Base-by-base conservation (phyloP, 768 basidiomycete genomes). In the Lactarius vividus region DNA sequence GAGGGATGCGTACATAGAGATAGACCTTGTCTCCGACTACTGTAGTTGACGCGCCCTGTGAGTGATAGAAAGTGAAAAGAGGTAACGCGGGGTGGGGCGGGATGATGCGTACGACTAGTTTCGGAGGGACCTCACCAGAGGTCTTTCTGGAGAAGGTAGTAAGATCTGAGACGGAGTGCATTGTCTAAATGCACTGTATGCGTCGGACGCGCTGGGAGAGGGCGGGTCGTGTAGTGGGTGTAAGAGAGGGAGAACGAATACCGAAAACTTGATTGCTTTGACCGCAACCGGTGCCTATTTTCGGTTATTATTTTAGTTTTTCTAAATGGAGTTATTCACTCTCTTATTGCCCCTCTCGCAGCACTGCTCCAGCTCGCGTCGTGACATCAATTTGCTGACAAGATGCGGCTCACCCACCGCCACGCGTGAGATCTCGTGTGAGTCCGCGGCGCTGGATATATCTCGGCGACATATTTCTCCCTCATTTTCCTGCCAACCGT, bases 121-220 rank as follows among this genome's bases (percentile, higher is more conserved):
- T 92, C 53, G 91, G 87, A 13, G 94, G 94, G 26, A 94, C 88
- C 83, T 93, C 88, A 55, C 94, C 94, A 0, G 83, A 84, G 0
- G 94, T 92, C 75, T 88, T 88, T 68, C 90, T 84, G 74, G 89
- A 90, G 73, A 86, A 91, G 1, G 93, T 94, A 11, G 92, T 94
- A 72, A 96, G 81, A 78, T 95, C 93, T 72, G 92, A 92, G 70
- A 95, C 92, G 58, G 92, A 92, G 74, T 93, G 91, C 84, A 84
- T 85, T 28, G 23, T 13, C 49, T 29, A 52, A 10, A 57, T 53
- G 65, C 61, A 58, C 65, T 10, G 16, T 4, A 28, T 49, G 55
- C 55, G 60, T 29, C 39, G 28, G 55, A 53, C 53, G 49, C 49
- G 56, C 56, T 18, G 28, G 3, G 28, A 3, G 31, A 1, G 31